A percentile compares a stretch with the other conserved stretches of the same genome.
These are phyloP conservation scores for Glonium stellatum DNA, from an alignment of 495 filamentous ascomycete species.

Conservation along the genomic window DNA sequence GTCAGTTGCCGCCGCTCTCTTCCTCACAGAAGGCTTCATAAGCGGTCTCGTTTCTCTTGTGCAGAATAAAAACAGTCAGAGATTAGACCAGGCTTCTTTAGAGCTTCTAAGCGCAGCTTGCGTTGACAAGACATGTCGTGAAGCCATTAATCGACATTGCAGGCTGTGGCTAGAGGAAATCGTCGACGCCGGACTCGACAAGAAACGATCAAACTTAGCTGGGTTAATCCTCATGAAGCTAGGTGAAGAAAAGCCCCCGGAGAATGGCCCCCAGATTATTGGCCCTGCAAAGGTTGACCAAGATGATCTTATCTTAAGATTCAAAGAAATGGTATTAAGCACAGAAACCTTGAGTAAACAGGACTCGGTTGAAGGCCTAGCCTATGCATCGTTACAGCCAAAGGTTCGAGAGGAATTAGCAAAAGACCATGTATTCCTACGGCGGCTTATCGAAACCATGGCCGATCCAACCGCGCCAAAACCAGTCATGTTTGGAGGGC, in stretches of 20 bases:
- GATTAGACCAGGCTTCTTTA: conserved; percentile 69
- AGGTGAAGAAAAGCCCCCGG: conserved; percentile 34
- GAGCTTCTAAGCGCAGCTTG: conserved; percentile 89
- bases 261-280: conserved; percentile 16
- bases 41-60: conserved; percentile 60
- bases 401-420: conserved; percentile 73
- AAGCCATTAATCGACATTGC: conserved; percentile 73
- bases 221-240: conserved; percentile 63
- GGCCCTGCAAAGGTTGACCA: conserved; percentile 16
- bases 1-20: conserved; percentile 60
- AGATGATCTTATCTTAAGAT: conserved; percentile 63
- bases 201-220: conserved; percentile 57
- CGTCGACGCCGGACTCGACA: conserved; percentile 55
- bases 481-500: conserved; percentile 70
- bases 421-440: conserved; percentile 57
- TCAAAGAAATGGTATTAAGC: conserved; percentile 67
- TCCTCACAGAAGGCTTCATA: conserved; percentile 79
- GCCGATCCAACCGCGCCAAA: conserved; percentile 54
- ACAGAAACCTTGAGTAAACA: conserved; percentile 50
- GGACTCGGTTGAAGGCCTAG: conserved; percentile 83
- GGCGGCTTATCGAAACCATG: conserved; percentile 57
- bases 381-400: conserved; percentile 78
- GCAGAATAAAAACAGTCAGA: conserved; percentile 42
- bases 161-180: conserved; percentile 74
- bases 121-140: conserved; percentile 69